A percentile compares a stretch with the other conserved stretches of the same genome.
These are phyloP conservation scores for Davidsoniella virescens DNA, from an alignment of 2,329 filamentous ascomycete genomes.

Conservation along the genomic window DNA sequence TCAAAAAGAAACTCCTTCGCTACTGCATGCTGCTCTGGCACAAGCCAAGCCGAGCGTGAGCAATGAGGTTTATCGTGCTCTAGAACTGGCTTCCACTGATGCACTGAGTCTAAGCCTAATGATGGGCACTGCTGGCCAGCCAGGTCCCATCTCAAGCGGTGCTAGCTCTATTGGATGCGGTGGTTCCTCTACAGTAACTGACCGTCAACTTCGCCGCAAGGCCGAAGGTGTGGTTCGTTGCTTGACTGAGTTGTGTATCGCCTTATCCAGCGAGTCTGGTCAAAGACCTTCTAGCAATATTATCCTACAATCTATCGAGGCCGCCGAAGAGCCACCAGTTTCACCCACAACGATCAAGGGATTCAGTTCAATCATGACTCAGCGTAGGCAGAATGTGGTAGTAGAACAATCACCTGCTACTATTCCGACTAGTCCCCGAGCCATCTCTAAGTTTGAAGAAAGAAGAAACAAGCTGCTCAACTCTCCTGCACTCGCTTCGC, in stretches of 20 bases:
- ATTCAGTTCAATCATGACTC: constrained; percentile 21
- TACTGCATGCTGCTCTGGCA: constrained; percentile 62
- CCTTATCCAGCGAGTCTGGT: constrained; percentile 48
- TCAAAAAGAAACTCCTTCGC: constrained; percentile 50
- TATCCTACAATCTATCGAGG: constrained; percentile 10
- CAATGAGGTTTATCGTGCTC: constrained; percentile 55
- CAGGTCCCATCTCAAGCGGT: constrained; percentile 49
- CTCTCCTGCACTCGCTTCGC: constrained; percentile 28
- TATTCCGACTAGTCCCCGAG: constrained; percentile 29
- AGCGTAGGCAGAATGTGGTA: constrained; percentile 27
- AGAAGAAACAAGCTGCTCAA: constrained; percentile 32
- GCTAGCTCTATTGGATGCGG: constrained; percentile 43
- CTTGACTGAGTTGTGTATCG: constrained; percentile 80
- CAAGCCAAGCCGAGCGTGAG: constrained; percentile 60
- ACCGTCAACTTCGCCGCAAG: constrained; percentile 76
- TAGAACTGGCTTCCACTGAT: constrained; percentile 70
- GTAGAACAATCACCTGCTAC: constrained; percentile 25
- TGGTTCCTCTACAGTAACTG: constrained; percentile 36
- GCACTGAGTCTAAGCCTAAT: constrained; percentile 64
- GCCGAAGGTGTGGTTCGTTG: constrained; percentile 86
- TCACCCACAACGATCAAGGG: constrained; percentile 32
- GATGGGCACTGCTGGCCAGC: constrained; percentile 57
- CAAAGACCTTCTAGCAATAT: constrained; percentile 14
- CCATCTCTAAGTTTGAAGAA: constrained; percentile 37
- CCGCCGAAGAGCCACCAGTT: constrained; percentile 18